Evolutionary conservation across 768 basidiomycete species (phyloP).

Genomic region (Tylopilus vinaceipallidus): DNA sequence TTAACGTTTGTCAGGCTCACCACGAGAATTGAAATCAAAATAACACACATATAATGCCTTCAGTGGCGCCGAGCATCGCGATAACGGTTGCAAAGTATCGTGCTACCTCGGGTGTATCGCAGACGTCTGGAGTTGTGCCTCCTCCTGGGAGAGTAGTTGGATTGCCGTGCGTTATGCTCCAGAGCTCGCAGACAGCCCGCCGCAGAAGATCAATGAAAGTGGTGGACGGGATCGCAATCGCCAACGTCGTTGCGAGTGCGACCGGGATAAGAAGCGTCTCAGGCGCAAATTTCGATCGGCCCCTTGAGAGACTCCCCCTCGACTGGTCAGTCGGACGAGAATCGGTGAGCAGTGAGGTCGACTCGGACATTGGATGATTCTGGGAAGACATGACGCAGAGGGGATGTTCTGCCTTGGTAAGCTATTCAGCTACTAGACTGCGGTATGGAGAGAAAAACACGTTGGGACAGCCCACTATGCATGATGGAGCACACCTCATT

Average conservation of each 20-base stretch:
- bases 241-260: constrained; percentile 23
- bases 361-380: constrained; percentile 6
- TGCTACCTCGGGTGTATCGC: constrained; percentile 21
- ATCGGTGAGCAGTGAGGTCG: constrained; percentile 9
- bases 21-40: neutral
- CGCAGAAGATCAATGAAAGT: constrained; percentile 28
- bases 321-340: neutral
- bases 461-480: neutral
- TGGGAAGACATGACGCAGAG: constrained; percentile 13
- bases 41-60: constrained; percentile 22
- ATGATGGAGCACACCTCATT: neutral
- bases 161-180: constrained; percentile 15
- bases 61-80: constrained; percentile 12
- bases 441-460: neutral
- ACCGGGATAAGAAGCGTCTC: constrained; percentile 28
- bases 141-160: constrained; percentile 5
- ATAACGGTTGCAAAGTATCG: constrained; percentile 21
- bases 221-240: constrained; percentile 20
- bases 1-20: constrained; percentile 1
- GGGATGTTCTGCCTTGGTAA: neutral
- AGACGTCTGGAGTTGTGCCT: constrained; percentile 14
- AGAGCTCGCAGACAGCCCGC: constrained; percentile 26
- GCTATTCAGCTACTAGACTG: neutral
- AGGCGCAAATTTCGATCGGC: constrained; percentile 6
- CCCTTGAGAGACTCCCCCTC: neutral